phyloP scores from a whole-genome alignment of 345 rosid genomes.

The Bretschneidera sinensis region DNA sequence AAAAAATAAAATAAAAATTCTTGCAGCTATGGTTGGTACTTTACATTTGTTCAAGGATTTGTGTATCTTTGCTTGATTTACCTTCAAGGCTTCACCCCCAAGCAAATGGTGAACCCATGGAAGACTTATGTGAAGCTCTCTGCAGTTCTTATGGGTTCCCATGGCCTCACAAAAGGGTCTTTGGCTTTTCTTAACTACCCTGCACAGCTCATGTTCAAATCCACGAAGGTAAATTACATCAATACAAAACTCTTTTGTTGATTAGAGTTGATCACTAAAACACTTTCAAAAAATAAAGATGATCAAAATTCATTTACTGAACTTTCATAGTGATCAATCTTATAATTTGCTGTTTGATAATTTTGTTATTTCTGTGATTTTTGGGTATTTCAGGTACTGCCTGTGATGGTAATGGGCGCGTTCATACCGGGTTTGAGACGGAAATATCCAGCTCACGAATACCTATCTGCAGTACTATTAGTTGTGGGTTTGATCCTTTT shows the following conservation, averaged over 20 bases:
- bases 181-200: slow-evolving; percentile 96
- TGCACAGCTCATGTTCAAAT: slow-evolving; percentile 97
- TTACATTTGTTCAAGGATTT: slow-evolving; percentile 96
- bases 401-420: slow-evolving; percentile 98
- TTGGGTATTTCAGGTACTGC: slow-evolving; percentile 56
- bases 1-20: too few species aligned
- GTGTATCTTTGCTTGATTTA: slow-evolving; percentile 82
- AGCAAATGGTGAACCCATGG: slow-evolving; percentile 96
- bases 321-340: background rate
- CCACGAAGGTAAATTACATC: slow-evolving; percentile 98
- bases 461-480: slow-evolving; percentile 72
- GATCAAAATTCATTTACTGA: background rate
- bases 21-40: slow-evolving; percentile 97
- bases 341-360: background rate
- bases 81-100: slow-evolving; percentile 88
- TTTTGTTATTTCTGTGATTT: background rate
- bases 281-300: too few species aligned
- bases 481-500: slow-evolving; percentile 84
- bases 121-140: slow-evolving; percentile 89
- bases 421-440: slow-evolving; percentile 89
- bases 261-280: too few species aligned
- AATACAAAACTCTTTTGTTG: too few species aligned
- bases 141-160: slow-evolving; percentile 98
- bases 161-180: slow-evolving; percentile 93
- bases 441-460: slow-evolving; percentile 79